A percentile compares a stretch with the other conserved stretches of the same genome.
Evolutionary conservation across 1,284 basidiomycete genomes (phyloP).

Genomic region (Papiliotrema nemorosa): DNA sequence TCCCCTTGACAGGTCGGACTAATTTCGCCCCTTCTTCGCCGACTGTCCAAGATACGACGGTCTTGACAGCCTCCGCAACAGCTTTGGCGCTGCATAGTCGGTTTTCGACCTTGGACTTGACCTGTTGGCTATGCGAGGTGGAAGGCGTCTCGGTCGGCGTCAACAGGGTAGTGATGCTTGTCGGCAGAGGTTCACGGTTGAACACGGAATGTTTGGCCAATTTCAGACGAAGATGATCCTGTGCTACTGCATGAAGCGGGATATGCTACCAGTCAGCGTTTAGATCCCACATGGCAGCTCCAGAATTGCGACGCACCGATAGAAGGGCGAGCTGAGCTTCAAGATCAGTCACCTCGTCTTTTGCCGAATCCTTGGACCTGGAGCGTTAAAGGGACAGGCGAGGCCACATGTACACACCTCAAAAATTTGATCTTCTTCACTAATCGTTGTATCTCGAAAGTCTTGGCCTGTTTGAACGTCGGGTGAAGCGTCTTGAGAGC

Average conservation of each 20-base stretch:
- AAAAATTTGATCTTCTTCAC: slow-evolving; percentile 76
- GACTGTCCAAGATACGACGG: slow-evolving; percentile 54
- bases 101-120: slow-evolving; percentile 61
- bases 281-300: not conserved
- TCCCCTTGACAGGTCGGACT: slow-evolving; percentile 7
- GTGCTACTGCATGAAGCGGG: slow-evolving; percentile 60
- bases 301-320: slow-evolving; percentile 55
- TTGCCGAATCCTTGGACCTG: slow-evolving; percentile 49
- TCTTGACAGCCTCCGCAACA: slow-evolving; percentile 61
- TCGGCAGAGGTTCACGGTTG: slow-evolving; percentile 29
- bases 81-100: slow-evolving; percentile 72
- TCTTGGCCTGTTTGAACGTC: slow-evolving; percentile 67
- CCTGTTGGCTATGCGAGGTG: slow-evolving; percentile 13
- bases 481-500: slow-evolving; percentile 46
- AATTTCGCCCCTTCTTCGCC: slow-evolving; percentile 42
- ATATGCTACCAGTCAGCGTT: slow-evolving; percentile 53
- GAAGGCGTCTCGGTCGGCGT: slow-evolving; percentile 10
- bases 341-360: slow-evolving; percentile 52
- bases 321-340: slow-evolving; percentile 66
- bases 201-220: slow-evolving; percentile 65
- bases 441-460: slow-evolving; percentile 76
- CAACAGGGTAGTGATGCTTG: slow-evolving; percentile 46
- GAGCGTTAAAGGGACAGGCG: not conserved
- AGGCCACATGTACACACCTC: slow-evolving; percentile 53
- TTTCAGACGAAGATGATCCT: slow-evolving; percentile 64